These are phyloP conservation scores for Cornus kousa DNA, from an alignment of 148 eudicot genomes.

Conservation along the genomic window DNA sequence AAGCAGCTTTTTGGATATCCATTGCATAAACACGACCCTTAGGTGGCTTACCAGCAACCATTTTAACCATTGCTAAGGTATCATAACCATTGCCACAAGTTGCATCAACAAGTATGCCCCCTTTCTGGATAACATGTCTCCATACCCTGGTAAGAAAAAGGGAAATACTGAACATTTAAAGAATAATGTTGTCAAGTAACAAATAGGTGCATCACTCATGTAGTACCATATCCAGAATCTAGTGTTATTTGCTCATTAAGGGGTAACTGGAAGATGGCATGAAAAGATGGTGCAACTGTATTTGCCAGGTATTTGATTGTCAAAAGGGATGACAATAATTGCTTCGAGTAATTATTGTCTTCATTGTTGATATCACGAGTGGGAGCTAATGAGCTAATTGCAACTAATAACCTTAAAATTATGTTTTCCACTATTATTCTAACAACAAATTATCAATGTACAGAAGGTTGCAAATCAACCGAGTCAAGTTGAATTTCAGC, in stretches of 20 bases:
- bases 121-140: conserved; percentile 64
- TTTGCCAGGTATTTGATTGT: not conserved
- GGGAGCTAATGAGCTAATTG: not conserved
- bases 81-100: conserved; percentile 97
- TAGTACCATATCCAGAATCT: not conserved
- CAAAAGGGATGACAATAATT: conserved; percentile 2
- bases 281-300: not conserved
- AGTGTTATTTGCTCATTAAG: conserved; percentile 1
- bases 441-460: not conserved
- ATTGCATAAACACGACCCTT: conserved; percentile 71
- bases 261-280: not conserved
- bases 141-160: conserved; percentile 50
- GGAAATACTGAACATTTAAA: not conserved
- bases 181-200: not conserved
- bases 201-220: not conserved
- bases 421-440: not conserved
- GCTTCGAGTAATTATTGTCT: not conserved
- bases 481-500: not conserved
- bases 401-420: not conserved
- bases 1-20: conserved; percentile 75
- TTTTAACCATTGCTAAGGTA: conserved; percentile 71
- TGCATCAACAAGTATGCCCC: conserved; percentile 83
- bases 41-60: conserved; percentile 50
- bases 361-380: not conserved
- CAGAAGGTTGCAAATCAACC: not conserved